Conservation (phyloP, 164 flowering plant species). For the Vitis rotundifolia region DNA sequence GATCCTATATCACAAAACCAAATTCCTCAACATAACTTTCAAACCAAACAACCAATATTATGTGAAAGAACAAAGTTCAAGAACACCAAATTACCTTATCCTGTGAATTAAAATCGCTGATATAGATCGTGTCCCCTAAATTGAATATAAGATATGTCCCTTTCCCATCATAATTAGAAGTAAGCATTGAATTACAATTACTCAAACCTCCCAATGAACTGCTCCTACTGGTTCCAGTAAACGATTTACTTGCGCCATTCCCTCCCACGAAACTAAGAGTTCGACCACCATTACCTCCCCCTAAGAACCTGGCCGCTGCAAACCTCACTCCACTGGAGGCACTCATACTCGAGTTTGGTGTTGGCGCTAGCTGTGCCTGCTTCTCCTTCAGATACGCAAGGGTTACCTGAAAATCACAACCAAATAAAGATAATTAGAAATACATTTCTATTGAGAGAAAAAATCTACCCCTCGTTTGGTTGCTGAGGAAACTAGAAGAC, state of each 20-base stretch:
- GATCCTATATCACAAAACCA: conserved; percentile 63
- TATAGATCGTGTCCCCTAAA: conserved; percentile 81
- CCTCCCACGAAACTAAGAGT: conserved; percentile 91
- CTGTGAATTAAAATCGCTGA: conserved; percentile 84
- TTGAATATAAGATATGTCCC: conserved; percentile 89
- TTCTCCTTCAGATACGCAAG: conserved; percentile 88
- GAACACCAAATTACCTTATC: conserved; percentile 66
- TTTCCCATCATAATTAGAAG: conserved; percentile 84
- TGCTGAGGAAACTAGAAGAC: too few species aligned
- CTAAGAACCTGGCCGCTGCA: conserved; percentile 81
- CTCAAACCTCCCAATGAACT: conserved; percentile 63
- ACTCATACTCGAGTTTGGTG: conserved; percentile 54
- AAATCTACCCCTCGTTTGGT: too few species aligned
- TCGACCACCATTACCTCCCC: conserved; percentile 79
- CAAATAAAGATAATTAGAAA: background rate
- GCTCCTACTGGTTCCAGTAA: conserved; percentile 45
- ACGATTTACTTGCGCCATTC: conserved; percentile 69
- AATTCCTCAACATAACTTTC: background rate
- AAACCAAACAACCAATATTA: background rate
- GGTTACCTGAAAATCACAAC: conserved; percentile 53
- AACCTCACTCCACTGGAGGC: conserved; percentile 71
- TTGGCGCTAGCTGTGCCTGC: conserved; percentile 47
- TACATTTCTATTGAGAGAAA: background rate
- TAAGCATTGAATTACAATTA: conserved; percentile 36
- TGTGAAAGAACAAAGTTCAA: too few species aligned